A percentile compares a stretch with the other conserved stretches of the same genome.
Conservation (phyloP, 768 basidiomycete genomes). For the Daedaleopsis sinensis region DNA sequence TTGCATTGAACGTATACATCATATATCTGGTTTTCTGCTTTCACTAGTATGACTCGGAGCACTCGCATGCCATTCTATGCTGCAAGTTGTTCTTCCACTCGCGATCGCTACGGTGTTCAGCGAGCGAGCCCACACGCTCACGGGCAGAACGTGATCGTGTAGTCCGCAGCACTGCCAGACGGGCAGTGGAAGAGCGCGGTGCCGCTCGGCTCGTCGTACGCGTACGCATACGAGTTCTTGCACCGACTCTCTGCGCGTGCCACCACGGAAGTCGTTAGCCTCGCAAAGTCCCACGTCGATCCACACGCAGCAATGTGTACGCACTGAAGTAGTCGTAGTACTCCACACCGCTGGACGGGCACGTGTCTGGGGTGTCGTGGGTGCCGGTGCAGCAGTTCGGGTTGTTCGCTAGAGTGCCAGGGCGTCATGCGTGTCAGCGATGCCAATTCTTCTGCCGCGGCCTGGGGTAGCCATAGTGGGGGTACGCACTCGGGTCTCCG, state of each 20-base stretch:
- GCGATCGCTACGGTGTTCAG: too few species aligned
- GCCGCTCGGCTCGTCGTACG: not conserved
- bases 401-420: conserved; percentile 44
- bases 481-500: conserved; percentile 32
- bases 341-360: conserved; percentile 49
- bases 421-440: not conserved
- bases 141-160: not conserved
- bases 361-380: conserved; percentile 53
- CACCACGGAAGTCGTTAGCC: too few species aligned
- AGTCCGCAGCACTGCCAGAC: not conserved
- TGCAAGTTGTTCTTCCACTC: too few species aligned
- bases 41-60: too few species aligned
- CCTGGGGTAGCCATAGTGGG: too few species aligned
- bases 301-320: conserved; percentile 8
- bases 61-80: too few species aligned
- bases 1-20: too few species aligned
- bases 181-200: not conserved
- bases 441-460: not conserved
- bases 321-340: conserved; percentile 51
- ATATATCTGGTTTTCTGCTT: too few species aligned
- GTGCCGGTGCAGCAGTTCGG: conserved; percentile 65
- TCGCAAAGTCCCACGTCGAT: too few species aligned
- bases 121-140: not conserved
- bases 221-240: not conserved
- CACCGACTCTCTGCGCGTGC: not conserved